Evolutionary conservation across 148 eudicot species (phyloP), one percentile per base, ranked within the genome.

Genomic region (Fagopyrum homotropicum): DNA sequence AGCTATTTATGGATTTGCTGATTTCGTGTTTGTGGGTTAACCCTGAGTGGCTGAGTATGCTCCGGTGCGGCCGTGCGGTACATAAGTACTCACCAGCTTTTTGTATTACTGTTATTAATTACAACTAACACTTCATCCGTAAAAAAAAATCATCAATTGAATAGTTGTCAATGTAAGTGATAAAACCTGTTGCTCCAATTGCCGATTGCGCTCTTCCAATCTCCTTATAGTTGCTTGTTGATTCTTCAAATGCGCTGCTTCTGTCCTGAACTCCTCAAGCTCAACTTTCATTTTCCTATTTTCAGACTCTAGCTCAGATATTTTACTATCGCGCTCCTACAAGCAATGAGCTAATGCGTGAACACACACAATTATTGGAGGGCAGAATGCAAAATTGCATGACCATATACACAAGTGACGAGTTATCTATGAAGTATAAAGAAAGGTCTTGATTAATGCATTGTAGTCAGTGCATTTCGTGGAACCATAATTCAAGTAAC

Each of bases 191-290:
- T 87, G 96, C 75, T 95, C 98, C 73, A 95, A 80, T 59, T 90
- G 97, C 30, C 98, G 96, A 82, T 89, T 90, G 70, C 98, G 97
- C 74, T 95, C 98, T 85, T 95, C 97, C 76, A 95, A 97, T 85
- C 98, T 90, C 85, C 93, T 89, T 81, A 95, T 95, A 4, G 98
- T 95, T 69, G 97, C 96, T 81, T 95, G 98, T 82, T 95, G 98
- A 88, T 95, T 95, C 85, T 92, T 95, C 80, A 95, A 80, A 86
- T 95, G 98, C 60, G 96, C 85, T 75, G 98, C 87, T 83, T 95
- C 98, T 64, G 93, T 89, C 79, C 98, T 84, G 78, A 86, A 95
- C 76, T 95, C 98, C 83, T 92, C 98, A 47, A 95, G 98, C 83
- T 95, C 98, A 83, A 86, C 89, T 88, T 90, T 92, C 98, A 95